Evolutionary conservation across 495 filamentous ascomycete genomes (phyloP).

Genomic region (Podospora pseudoanserina): DNA sequence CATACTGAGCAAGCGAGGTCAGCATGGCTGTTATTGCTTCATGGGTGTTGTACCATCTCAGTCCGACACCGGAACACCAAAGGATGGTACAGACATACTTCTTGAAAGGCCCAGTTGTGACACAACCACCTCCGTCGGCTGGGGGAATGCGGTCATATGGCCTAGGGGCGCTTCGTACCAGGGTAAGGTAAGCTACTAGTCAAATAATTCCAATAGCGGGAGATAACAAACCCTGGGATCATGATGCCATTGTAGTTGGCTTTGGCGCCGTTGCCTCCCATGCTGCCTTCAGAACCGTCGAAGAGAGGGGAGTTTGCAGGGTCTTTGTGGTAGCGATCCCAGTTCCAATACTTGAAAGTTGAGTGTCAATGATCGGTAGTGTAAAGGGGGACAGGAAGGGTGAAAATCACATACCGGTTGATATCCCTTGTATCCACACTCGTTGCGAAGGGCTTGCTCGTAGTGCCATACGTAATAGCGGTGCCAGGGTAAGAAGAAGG

Average conservation of each 20-base stretch:
- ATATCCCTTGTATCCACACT: conserved; percentile 63
- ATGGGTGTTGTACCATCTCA: too few relatives aligned
- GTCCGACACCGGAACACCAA: too few relatives aligned
- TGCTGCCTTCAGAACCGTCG: conserved; percentile 30
- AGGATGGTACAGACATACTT: conserved; percentile 19
- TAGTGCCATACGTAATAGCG: conserved; percentile 62
- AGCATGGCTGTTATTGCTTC: too few relatives aligned
- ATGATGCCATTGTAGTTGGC: conserved; percentile 28
- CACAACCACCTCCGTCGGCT: conserved; percentile 62
- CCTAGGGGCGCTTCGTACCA: conserved; percentile 17
- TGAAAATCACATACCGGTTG: conserved; percentile 14
- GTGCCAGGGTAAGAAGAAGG: conserved; percentile 68
- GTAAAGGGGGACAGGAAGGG: too few relatives aligned
- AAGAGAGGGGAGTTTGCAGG: conserved; percentile 26
- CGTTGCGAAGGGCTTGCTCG: conserved; percentile 61
- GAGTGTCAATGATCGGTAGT: not conserved
- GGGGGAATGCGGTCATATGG: conserved; percentile 34
- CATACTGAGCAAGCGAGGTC: conserved; percentile 12
- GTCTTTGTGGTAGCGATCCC: conserved; percentile 29
- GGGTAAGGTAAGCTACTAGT: too few relatives aligned
- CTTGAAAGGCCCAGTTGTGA: conserved; percentile 58
- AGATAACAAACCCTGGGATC: conserved; percentile 10
- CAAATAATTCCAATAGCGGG: too few relatives aligned
- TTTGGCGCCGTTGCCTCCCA: conserved; percentile 30
- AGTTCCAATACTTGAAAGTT: conserved; percentile 25